Evolutionary conservation across 139 green algal species (phyloP).

Genomic region (Auxenochlorella pyrenoidosa): DNA sequence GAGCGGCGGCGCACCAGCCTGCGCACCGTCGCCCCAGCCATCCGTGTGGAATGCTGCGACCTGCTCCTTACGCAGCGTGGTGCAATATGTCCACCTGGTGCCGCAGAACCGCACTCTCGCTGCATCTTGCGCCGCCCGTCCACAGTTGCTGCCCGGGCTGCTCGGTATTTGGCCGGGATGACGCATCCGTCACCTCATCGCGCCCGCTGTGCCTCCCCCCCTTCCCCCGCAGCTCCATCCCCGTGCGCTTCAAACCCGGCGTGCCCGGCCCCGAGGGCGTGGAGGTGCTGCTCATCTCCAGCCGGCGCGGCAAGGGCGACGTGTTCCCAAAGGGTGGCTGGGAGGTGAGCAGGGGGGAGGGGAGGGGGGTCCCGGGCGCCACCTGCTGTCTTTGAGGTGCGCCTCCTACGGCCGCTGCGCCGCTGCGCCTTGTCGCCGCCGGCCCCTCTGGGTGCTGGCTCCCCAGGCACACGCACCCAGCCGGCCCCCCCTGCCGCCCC

Average conservation of each 20-base stretch:
- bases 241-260: constrained; percentile 61
- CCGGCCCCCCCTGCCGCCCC: too few relatives aligned
- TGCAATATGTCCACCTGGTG: too few relatives aligned
- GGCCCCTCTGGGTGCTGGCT: too few relatives aligned
- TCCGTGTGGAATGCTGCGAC: too few relatives aligned
- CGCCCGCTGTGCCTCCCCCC: not conserved
- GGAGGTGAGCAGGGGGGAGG: not conserved
- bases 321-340: constrained; percentile 86
- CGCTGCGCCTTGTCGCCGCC: too few relatives aligned
- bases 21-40: too few relatives aligned
- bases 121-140: not conserved
- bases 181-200: not conserved
- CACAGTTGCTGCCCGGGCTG: not conserved
- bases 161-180: not conserved
- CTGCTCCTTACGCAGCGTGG: too few relatives aligned
- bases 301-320: constrained; percentile 73
- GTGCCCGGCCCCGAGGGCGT: constrained; percentile 42
- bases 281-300: constrained; percentile 82
- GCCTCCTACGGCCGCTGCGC: too few relatives aligned
- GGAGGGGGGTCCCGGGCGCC: not conserved
- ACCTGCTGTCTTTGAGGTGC: too few relatives aligned
- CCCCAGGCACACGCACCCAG: too few relatives aligned
- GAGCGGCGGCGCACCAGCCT: too few relatives aligned
- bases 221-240: constrained; percentile 77
- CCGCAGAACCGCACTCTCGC: too few relatives aligned